Percentiles rank a stretch among this genome's conserved stretches.
Conservation (phyloP, 345 rosid genomes). For the Aquilaria malaccensis region DNA sequence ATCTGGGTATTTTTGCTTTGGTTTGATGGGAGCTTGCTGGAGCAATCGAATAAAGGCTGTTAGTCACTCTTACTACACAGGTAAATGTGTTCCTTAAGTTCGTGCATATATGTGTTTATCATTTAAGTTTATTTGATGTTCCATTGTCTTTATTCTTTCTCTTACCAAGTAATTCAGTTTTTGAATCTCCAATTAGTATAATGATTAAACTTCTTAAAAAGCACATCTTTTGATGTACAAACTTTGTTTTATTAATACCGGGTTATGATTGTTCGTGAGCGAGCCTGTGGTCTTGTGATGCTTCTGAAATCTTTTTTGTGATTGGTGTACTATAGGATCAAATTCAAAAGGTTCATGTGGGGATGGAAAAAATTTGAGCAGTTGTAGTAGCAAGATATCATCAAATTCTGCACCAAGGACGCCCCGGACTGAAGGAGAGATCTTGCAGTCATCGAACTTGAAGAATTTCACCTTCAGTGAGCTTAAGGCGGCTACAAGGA, state of each 20-base stretch:
- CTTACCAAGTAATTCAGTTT: too few species aligned
- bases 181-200: too few species aligned
- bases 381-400: conserved; percentile 43
- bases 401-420: conserved; percentile 53
- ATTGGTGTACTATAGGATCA: conserved; percentile 34
- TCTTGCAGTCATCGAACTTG: conserved; percentile 58
- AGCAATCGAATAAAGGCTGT: conserved; percentile 87
- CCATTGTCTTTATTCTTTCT: too few species aligned
- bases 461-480: conserved; percentile 68
- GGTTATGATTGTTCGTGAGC: too few species aligned
- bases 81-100: conserved; percentile 19
- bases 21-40: conserved; percentile 75
- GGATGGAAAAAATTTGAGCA: conserved; percentile 35
- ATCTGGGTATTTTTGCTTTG: conserved; percentile 17
- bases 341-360: conserved; percentile 51
- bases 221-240: too few species aligned
- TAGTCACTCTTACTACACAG: conserved; percentile 46
- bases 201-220: too few species aligned
- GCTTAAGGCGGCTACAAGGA: conserved; percentile 70
- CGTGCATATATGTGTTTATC: too few species aligned
- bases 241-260: too few species aligned
- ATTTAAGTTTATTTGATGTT: too few species aligned
- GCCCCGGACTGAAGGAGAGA: conserved; percentile 87
- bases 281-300: too few species aligned
- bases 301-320: background rate